Conservation (phyloP, 2,329 filamentous ascomycete genomes). For the Lachnellula arida region DNA sequence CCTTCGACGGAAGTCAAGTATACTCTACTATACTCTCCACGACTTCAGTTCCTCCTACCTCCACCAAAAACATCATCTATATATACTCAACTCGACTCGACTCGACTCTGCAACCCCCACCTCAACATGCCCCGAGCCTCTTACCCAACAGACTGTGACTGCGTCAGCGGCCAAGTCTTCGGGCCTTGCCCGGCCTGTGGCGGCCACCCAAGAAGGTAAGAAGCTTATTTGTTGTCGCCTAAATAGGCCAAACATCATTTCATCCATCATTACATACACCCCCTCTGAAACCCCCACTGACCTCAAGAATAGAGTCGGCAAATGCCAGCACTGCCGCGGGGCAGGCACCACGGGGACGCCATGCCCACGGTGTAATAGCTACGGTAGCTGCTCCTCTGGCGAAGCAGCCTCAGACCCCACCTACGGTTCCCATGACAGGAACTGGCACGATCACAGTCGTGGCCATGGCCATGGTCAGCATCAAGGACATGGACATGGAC, state of each 20-base stretch:
- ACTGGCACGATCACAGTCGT: not conserved
- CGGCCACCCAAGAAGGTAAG: conserved; percentile 5
- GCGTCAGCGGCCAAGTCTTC: not conserved
- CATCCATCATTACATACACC: not conserved
- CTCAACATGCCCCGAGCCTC: not conserved
- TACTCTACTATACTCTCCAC: not conserved
- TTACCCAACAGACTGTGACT: not conserved
- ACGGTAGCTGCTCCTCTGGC: not conserved
- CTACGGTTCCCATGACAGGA: not conserved
- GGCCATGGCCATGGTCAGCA: not conserved
- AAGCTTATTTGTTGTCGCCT: not conserved
- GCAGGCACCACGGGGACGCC: not conserved
- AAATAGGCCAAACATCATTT: not conserved
- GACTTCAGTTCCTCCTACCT: not conserved
- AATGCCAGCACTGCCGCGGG: not conserved
- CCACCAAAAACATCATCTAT: not conserved
- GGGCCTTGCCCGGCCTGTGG: not conserved
- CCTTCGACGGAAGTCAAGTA: not conserved
- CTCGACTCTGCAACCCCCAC: not conserved
- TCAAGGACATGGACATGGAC: not conserved
- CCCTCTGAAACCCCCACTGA: not conserved
- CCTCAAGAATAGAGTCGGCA: not conserved
- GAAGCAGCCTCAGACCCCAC: not conserved
- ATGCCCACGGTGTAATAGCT: not conserved
- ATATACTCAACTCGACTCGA: not conserved